Evolutionary conservation across 768 basidiomycete genomes (phyloP).

Genomic region (Jaapia argillacea): DNA sequence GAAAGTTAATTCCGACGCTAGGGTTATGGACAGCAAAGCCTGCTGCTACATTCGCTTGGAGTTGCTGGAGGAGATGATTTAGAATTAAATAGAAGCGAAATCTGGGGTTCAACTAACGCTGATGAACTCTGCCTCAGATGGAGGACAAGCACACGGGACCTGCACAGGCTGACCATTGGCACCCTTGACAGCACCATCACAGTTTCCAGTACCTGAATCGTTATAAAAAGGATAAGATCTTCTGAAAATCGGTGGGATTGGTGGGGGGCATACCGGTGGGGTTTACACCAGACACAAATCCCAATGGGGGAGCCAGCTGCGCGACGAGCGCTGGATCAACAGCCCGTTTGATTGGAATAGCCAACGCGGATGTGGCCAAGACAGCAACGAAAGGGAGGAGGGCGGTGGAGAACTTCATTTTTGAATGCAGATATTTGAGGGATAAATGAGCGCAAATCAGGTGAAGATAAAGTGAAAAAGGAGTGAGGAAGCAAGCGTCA

Average conservation of each 20-base stretch:
- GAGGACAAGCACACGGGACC: constrained; percentile 60
- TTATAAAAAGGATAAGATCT: not conserved
- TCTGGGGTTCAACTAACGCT: constrained; percentile 21
- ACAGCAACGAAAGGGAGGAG: constrained; percentile 21
- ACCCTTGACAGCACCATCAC: constrained; percentile 52
- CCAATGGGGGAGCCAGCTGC: constrained; percentile 54
- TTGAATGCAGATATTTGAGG: constrained; percentile 1
- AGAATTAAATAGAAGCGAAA: not conserved
- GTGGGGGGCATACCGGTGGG: constrained; percentile 37
- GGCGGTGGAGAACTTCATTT: constrained; percentile 25
- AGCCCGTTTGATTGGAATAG: constrained; percentile 33
- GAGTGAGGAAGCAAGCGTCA: constrained; percentile 2
- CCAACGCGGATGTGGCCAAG: constrained; percentile 26
- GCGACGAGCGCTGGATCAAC: constrained; percentile 26
- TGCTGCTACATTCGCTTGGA: constrained; percentile 47
- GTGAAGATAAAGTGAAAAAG: constrained; percentile 4
- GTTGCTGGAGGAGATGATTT: constrained; percentile 7
- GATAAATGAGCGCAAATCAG: constrained; percentile 1
- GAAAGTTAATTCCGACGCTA: constrained; percentile 46
- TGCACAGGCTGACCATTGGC: constrained; percentile 45
- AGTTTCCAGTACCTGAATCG: constrained; percentile 51
- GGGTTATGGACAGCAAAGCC: constrained; percentile 63
- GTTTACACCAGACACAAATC: constrained; percentile 43
- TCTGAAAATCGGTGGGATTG: not conserved
- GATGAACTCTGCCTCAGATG: constrained; percentile 41